Evolutionary conservation across 306 rosid species (phyloP), one percentile per base, ranked within the genome.

Genomic region (Macrotyloma uniflorum): DNA sequence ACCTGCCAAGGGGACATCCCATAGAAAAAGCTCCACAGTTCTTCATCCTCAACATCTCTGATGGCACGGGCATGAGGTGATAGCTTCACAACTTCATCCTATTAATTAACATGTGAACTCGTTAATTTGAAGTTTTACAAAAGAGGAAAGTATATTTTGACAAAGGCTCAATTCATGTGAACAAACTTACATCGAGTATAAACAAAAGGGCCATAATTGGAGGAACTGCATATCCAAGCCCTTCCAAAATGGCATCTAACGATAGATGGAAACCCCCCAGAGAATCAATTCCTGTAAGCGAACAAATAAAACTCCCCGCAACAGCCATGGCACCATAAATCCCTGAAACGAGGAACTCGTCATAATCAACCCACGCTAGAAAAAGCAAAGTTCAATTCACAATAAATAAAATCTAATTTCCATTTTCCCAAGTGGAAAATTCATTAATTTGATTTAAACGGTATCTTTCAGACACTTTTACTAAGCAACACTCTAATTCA

Each of bases 1-100:
- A 92, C 98, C 98, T 95, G 98, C 91, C 90, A 95, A 13, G 98
- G 93, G 12, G 98, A 92, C 98, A 95, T 92, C 81, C 98, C 98
- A 62, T 90, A 95, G 87, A 95, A 95, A 90, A 92, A 95, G 75
- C 91, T 95, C 85, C 97, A 83, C 0, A 95, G 96, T 82, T 95
- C 98, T 84, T 92, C 98, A 75, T 95, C 98, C 72, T 95, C 98
- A 35, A 92, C 98, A 62, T 95, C 98, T 92, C 98, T 89, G 46
- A 95, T 95, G 24, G 98, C 98, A 23, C 97, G 93, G 42, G 98
- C 98, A 90, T 95, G 90, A 14, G 98, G 98, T 10, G 98, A 95
- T 53, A 91, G 74, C 87, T 92, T 95, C 80, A 95, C 98, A 77
- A 95, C 96, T 85, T 95, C 98, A 68, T 95, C 98, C 98, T 95